Evolutionary conservation across 306 rosid species (phyloP).

Genomic region (Prunus kanzakura): DNA sequence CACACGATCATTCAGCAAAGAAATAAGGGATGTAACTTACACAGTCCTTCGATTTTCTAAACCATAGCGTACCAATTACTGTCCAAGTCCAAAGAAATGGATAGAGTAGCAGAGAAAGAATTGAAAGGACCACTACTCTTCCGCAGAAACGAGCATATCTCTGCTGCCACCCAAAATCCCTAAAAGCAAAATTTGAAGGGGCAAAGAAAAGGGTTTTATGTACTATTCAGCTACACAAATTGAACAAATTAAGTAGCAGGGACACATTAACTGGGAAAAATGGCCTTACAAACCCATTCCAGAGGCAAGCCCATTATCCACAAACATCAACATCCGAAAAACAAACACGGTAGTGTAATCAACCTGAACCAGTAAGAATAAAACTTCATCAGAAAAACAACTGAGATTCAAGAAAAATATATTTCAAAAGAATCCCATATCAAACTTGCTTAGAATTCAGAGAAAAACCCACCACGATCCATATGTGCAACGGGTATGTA

Average conservation of each 20-base stretch:
- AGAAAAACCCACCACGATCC: constrained; percentile 78
- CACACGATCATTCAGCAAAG: constrained; percentile 3
- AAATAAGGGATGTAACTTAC: constrained; percentile 45
- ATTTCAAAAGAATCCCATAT: not conserved
- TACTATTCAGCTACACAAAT: not conserved
- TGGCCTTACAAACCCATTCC: constrained; percentile 99
- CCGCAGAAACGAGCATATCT: constrained; percentile 97
- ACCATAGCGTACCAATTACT: constrained; percentile 87
- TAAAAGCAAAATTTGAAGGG: constrained; percentile 29
- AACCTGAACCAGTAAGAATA: constrained; percentile 50
- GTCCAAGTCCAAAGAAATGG: constrained; percentile 99
- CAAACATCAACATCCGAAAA: constrained; percentile 93
- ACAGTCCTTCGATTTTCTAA: constrained; percentile 64
- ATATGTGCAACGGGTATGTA: constrained; percentile 82
- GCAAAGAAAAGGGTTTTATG: not conserved
- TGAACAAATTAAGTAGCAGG: constrained; percentile 9
- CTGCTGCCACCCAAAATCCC: constrained; percentile 99
- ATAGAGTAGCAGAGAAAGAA: constrained; percentile 75
- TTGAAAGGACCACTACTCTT: constrained; percentile 79
- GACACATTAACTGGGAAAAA: constrained; percentile 24
- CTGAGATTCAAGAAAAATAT: not conserved
- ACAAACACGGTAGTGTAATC: constrained; percentile 87
- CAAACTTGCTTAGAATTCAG: not conserved
- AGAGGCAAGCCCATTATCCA: constrained; percentile 90
- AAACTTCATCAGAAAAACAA: not conserved